These are phyloP conservation scores for Zarea fungicola DNA, from an alignment of 2,329 filamentous ascomycete species.

Conservation along the genomic window DNA sequence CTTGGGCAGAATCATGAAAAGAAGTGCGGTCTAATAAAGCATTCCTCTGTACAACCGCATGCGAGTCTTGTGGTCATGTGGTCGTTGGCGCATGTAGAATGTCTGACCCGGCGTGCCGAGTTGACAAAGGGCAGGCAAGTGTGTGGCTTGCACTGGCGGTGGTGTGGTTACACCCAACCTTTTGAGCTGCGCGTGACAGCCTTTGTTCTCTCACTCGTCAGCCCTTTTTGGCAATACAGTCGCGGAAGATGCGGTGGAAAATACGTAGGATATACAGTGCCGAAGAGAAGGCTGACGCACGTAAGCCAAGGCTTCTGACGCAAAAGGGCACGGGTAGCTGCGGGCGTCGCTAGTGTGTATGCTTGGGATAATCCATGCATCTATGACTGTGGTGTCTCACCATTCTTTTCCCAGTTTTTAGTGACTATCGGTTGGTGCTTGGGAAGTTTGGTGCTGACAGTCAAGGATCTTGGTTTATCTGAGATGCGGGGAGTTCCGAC, in stretches of 20 bases:
- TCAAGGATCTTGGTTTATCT: slow-evolving; percentile 11
- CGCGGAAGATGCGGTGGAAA: too few species aligned
- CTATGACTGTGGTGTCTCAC: background rate
- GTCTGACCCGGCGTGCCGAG: background rate
- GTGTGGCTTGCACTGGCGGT: too few species aligned
- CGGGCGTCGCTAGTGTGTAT: background rate
- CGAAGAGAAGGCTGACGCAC: background rate
- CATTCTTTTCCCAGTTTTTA: background rate
- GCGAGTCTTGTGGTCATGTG: background rate
- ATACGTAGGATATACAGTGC: too few species aligned
- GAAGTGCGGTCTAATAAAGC: background rate
- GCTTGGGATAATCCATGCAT: slow-evolving; percentile 1
- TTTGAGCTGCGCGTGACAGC: too few species aligned
- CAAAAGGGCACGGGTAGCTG: slow-evolving; percentile 10
- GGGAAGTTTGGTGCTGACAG: background rate
- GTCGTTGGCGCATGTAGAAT: slow-evolving; percentile 2
- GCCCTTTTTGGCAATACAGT: too few species aligned
- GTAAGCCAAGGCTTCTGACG: background rate
- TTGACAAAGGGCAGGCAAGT: too few species aligned
- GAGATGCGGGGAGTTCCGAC: slow-evolving; percentile 4
- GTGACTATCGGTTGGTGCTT: background rate
- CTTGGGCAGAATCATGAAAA: too few species aligned
- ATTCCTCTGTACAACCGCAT: background rate
- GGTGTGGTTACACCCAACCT: too few species aligned
- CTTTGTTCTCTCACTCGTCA: too few species aligned